Conservation (phyloP, 345 rosid genomes). For the Cochlearia excelsa region DNA sequence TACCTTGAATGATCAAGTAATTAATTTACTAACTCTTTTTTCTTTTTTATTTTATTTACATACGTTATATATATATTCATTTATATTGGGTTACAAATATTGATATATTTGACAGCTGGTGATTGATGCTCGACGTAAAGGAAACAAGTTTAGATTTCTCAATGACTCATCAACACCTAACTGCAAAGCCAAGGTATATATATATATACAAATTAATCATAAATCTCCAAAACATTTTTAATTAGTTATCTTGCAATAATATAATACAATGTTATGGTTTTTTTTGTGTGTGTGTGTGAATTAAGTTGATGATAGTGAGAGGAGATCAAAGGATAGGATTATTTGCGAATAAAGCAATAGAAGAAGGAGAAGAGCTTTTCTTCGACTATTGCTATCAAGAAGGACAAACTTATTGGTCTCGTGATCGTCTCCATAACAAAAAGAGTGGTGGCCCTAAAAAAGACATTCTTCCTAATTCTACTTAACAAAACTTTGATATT, state of each 20-base stretch:
- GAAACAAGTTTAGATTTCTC: constrained; percentile 86
- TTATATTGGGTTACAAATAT: constrained; percentile 1
- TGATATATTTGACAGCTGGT: constrained; percentile 47
- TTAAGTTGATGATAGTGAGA: constrained; percentile 75
- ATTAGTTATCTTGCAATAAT: too few relatives aligned
- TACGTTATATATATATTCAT: neutral
- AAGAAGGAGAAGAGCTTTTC: constrained; percentile 81
- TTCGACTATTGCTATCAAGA: constrained; percentile 77
- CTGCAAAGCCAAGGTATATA: constrained; percentile 76
- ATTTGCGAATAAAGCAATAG: constrained; percentile 67
- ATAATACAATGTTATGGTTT: too few relatives aligned
- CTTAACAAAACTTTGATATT: too few relatives aligned
- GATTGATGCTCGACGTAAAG: constrained; percentile 83
- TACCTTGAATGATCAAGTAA: constrained; percentile 89
- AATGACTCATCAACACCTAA: constrained; percentile 84
- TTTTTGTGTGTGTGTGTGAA: constrained; percentile 9
- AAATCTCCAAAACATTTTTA: too few relatives aligned
- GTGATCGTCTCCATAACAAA: constrained; percentile 18
- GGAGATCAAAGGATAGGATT: constrained; percentile 93
- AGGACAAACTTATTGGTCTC: constrained; percentile 70
- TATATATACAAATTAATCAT: too few relatives aligned
- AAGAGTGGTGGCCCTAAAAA: constrained; percentile 62
- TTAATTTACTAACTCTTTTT: neutral
- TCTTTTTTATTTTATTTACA: too few relatives aligned
- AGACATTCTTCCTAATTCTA: too few relatives aligned